Conservation (phyloP, 2,329 filamentous ascomycete species). For the Sarocladium oryzae region DNA sequence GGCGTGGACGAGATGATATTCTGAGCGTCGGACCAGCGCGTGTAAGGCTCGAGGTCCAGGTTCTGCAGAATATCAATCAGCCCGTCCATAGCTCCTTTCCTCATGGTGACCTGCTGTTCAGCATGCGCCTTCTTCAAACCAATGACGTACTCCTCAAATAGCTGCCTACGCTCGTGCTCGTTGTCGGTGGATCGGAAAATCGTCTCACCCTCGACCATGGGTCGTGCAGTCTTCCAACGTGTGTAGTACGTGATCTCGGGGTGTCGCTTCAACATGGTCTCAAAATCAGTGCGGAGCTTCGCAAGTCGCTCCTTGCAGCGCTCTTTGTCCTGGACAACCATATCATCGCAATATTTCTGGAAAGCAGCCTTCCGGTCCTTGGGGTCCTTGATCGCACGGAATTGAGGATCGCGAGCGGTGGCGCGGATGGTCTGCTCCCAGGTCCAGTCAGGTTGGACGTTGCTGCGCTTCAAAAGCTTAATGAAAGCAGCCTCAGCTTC, state of each 20-base stretch:
- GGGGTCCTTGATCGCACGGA: conserved; percentile 86
- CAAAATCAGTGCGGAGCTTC: conserved; percentile 90
- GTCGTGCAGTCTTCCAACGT: conserved; percentile 90
- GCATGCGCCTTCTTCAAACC: conserved; percentile 75
- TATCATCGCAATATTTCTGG: conserved; percentile 88
- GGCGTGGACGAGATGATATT: conserved; percentile 70
- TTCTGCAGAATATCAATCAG: conserved; percentile 71
- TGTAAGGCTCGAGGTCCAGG: conserved; percentile 85
- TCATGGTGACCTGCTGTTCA: conserved; percentile 65
- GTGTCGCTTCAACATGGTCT: conserved; percentile 91
- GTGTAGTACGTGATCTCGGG: conserved; percentile 97
- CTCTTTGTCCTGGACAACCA: conserved; percentile 88
- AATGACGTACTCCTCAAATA: conserved; percentile 90
- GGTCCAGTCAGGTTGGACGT: conserved; percentile 83
- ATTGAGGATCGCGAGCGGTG: conserved; percentile 85
- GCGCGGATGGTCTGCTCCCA: conserved; percentile 87
- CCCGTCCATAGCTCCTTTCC: conserved; percentile 78
- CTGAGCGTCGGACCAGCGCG: conserved; percentile 88
- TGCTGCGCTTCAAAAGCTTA: conserved; percentile 79
- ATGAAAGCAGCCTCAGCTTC: conserved; percentile 91
- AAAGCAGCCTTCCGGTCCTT: conserved; percentile 86
- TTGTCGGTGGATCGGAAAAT: conserved; percentile 88
- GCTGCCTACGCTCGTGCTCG: conserved; percentile 77
- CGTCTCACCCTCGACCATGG: conserved; percentile 90
- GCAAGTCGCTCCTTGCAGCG: conserved; percentile 86